Conservation (phyloP, 805 yeast species). For the Metschnikowia bowlesiae region DNA sequence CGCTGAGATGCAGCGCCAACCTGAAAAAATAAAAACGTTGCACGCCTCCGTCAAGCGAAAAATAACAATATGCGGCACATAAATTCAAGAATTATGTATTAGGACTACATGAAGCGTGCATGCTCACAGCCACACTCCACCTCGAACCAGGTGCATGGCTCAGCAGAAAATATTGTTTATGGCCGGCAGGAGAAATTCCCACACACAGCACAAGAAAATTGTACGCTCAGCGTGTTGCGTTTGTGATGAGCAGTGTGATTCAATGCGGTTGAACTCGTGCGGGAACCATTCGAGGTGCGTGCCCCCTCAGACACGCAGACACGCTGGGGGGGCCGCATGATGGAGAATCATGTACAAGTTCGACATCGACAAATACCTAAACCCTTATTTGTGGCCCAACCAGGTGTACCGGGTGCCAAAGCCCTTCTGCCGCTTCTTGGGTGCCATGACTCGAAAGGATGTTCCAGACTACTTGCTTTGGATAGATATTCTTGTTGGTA, state of each 20-base stretch:
- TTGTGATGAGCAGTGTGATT: neutral
- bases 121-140: neutral
- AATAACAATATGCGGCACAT: neutral
- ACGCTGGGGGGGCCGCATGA: no score
- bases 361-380: constrained; percentile 30
- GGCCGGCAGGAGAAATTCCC: no score
- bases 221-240: neutral
- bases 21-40: neutral
- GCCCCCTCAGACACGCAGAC: neutral
- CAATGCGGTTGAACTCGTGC: neutral
- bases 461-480: constrained; percentile 38
- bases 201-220: no score
- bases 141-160: neutral
- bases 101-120: neutral
- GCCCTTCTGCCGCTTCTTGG: constrained; percentile 35
- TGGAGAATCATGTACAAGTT: constrained; percentile 35
- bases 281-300: neutral
- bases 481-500: constrained; percentile 43
- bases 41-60: neutral
- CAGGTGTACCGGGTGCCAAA: constrained; percentile 31
- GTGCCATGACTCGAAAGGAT: constrained; percentile 30
- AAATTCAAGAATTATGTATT: neutral
- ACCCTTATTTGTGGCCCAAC: constrained; percentile 27
- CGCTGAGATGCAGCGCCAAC: neutral
- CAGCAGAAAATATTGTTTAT: neutral